Evolutionary conservation across 23 red algal species (phyloP).

Genomic region (Agarophyton chilense): DNA sequence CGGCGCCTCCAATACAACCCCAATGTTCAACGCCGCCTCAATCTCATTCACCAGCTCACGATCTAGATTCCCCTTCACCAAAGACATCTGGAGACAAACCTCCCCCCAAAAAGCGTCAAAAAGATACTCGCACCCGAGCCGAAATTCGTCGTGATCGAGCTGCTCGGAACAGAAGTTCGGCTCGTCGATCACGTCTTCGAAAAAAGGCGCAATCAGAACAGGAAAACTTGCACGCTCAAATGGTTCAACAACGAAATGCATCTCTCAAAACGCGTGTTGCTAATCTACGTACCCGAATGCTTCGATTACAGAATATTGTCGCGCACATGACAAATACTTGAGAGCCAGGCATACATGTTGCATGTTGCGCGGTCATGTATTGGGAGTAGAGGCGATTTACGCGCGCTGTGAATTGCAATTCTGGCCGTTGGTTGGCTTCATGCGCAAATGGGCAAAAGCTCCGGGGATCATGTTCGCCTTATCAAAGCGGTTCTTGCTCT

Average conservation of each 20-base stretch:
- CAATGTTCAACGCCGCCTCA: not conserved
- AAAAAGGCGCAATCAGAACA: constrained; percentile 59
- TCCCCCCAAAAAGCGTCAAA: not conserved
- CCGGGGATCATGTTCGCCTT: too few species aligned
- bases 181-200: constrained; percentile 42
- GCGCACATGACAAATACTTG: not conserved
- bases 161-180: constrained; percentile 57
- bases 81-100: not conserved
- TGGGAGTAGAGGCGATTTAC: too few species aligned
- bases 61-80: not conserved
- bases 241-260: constrained; percentile 40
- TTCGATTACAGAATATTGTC: not conserved
- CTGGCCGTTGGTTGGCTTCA: not conserved
- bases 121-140: constrained; percentile 16
- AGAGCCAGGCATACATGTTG: not conserved
- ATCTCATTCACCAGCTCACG: not conserved
- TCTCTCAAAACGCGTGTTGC: constrained; percentile 10
- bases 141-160: constrained; percentile 73
- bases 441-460: too few species aligned
- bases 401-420: not conserved
- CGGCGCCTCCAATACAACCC: not conserved
- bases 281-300: not conserved
- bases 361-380: not conserved
- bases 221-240: constrained; percentile 8
- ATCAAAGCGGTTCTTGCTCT: too few species aligned